Evolutionary conservation across 2,329 filamentous ascomycete genomes (phyloP).

Genomic region (Colletotrichum sojae): DNA sequence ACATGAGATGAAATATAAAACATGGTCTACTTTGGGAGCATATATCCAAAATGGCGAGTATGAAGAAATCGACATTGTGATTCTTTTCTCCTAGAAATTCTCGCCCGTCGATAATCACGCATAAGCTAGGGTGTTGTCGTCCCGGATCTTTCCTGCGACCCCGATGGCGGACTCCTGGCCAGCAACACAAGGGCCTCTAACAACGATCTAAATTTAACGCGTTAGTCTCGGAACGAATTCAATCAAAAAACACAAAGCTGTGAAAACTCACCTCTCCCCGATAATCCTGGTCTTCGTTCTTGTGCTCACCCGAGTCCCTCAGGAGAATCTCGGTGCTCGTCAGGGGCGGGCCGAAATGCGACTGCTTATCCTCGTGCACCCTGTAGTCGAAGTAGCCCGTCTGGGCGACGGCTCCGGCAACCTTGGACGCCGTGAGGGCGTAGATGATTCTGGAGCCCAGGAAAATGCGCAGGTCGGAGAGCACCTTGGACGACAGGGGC

Average conservation of each 20-base stretch:
- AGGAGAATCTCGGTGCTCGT: slow-evolving; percentile 85
- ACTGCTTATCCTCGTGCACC: slow-evolving; percentile 58
- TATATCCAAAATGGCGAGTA: too few species aligned
- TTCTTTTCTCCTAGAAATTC: background rate
- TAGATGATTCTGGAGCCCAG: slow-evolving; percentile 87
- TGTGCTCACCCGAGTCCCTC: slow-evolving; percentile 71
- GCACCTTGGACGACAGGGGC: slow-evolving; percentile 75
- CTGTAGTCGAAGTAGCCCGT: slow-evolving; percentile 92
- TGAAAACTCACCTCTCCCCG: slow-evolving; percentile 76
- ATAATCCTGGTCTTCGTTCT: slow-evolving; percentile 74
- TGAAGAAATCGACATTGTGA: background rate
- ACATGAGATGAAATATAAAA: too few species aligned
- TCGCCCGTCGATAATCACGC: slow-evolving; percentile 45
- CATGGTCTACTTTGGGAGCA: too few species aligned
- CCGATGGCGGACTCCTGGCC: slow-evolving; percentile 76
- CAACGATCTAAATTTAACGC: slow-evolving; percentile 69
- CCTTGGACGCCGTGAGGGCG: slow-evolving; percentile 82
- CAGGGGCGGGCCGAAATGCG: slow-evolving; percentile 87
- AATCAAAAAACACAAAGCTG: background rate
- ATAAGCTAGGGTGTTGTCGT: slow-evolving; percentile 81
- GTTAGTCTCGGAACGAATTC: slow-evolving; percentile 30
- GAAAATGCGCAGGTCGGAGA: slow-evolving; percentile 87
- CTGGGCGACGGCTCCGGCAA: slow-evolving; percentile 92
- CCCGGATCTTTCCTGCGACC: slow-evolving; percentile 74
- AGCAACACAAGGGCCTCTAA: slow-evolving; percentile 80